These are phyloP conservation scores for Aphanomyces euteiches DNA, from an alignment of 352 stramenopile species.

Conservation along the genomic window DNA sequence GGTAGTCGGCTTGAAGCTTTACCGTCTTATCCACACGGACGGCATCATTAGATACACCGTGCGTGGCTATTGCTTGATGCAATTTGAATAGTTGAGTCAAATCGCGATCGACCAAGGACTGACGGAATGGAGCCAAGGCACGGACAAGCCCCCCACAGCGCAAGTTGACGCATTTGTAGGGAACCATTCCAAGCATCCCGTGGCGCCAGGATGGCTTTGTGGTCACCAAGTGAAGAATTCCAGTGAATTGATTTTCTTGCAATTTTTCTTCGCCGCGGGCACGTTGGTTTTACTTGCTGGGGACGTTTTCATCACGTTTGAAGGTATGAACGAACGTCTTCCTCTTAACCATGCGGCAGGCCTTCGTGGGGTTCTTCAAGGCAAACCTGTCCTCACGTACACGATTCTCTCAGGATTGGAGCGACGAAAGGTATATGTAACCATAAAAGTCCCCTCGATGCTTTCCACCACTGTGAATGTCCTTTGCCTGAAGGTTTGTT, in stretches of 20 bases:
- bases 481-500: no score
- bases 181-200: not conserved
- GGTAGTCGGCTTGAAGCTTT: not conserved
- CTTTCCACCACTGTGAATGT: no score
- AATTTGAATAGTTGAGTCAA: constrained; percentile 19
- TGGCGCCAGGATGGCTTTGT: constrained; percentile 19
- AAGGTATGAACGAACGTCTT: constrained; percentile 12
- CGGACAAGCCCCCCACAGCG: not conserved
- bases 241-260: constrained; percentile 13
- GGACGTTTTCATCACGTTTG: constrained; percentile 20
- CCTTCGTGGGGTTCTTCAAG: constrained; percentile 11
- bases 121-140: constrained; percentile 21
- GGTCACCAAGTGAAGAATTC: constrained; percentile 13
- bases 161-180: constrained; percentile 12
- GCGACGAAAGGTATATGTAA: constrained; percentile 26
- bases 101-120: not conserved
- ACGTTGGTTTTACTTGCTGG: constrained; percentile 13
- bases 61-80: not conserved
- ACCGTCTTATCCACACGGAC: not conserved
- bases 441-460: no score
- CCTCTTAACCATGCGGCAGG: not conserved
- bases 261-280: constrained; percentile 14
- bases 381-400: constrained; percentile 18
- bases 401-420: constrained; percentile 20
- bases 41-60: constrained; percentile 12